A percentile compares a stretch with the other conserved stretches of the same genome.
phyloP scores from a whole-genome alignment of 202 grass and related monocot species.

The Tripidium arundinaceum region DNA sequence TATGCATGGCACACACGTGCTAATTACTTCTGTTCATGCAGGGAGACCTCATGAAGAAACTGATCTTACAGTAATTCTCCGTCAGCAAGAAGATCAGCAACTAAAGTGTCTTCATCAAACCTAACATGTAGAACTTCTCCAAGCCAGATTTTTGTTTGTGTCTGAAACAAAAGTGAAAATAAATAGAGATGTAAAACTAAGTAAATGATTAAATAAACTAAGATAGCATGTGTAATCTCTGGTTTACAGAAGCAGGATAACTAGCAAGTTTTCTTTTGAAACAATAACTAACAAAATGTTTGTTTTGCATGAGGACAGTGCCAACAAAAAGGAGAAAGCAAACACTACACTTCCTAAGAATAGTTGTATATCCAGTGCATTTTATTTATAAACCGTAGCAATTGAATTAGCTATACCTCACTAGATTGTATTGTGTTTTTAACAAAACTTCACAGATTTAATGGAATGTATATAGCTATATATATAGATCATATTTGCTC shows the following conservation, averaged over 20 bases:
- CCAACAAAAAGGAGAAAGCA: background rate
- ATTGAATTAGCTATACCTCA: background rate
- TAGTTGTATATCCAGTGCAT: background rate
- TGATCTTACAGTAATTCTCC: conserved; percentile 84
- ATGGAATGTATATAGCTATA: background rate
- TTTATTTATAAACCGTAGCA: background rate
- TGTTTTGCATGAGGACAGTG: background rate
- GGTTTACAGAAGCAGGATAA: background rate
- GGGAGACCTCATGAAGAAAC: background rate
- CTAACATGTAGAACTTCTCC: conserved; percentile 77
- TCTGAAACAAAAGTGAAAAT: conserved; percentile 48
- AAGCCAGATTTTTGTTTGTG: conserved; percentile 87
- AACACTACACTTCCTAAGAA: background rate
- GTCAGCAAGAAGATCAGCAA: conserved; percentile 77
- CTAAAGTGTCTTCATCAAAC: conserved; percentile 63
- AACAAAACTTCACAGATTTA: background rate
- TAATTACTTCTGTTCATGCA: conserved; percentile 9
- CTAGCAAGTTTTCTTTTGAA: background rate
- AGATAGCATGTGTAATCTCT: background rate
- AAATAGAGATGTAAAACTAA: background rate
- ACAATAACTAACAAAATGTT: background rate
- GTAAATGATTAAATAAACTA: background rate
- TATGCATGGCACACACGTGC: background rate
- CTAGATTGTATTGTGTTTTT: background rate
- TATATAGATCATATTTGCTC: background rate